Evolutionary conservation across 371 early-diverging fungal genomes (phyloP), one percentile per base, ranked within the genome.

Genomic region (Mortierella sp.): DNA sequence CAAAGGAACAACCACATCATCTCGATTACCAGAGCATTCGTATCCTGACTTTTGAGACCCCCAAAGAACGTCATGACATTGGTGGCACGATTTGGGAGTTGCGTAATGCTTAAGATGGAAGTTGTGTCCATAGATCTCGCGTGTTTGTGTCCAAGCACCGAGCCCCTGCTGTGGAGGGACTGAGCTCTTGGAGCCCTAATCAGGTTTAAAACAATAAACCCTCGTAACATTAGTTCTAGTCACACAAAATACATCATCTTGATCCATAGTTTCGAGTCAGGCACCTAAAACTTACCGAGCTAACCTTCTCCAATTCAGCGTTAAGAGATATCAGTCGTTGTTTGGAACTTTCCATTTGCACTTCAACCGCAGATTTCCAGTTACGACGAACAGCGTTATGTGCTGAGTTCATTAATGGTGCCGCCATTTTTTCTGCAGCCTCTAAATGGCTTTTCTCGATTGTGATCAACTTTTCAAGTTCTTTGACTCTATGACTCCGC

Each of bases 41-140:
- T 81, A 81, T 0, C 81, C 81, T n/a, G 81, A 74, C 65, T 81
- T 81, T 72, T 81, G 81, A 0, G 81, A 81, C 9, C 81, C 81
- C 81, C 81, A 81, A 22, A 81, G 64, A 10, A 81, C 75, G 65
- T 81, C 81, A 33, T 81, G 81, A 43, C 81, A 81, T 19, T 81
- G 81, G 41, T 81, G 81, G 32, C 81, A 81, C 13, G 81, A 75
- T 13, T 75, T 81, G 19, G 81, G 81, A 4, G 72, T 72, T 2
- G 72, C 69, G 21, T 81, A 81, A 60, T 81, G 71, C 36, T 71
- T 70, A 19, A 81, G 69, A 28, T 75, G 69, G 69, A 81, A 81
- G 5, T 41, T 58, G 43, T 81, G 81, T 28, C 81, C 81, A 65
- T 75, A 69, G 10, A 75, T 81, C 28, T 81, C 75, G 21, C 72